Evolutionary conservation across 2,329 filamentous ascomycete genomes (phyloP).

Genomic region (Geoglossum cookeanum): DNA sequence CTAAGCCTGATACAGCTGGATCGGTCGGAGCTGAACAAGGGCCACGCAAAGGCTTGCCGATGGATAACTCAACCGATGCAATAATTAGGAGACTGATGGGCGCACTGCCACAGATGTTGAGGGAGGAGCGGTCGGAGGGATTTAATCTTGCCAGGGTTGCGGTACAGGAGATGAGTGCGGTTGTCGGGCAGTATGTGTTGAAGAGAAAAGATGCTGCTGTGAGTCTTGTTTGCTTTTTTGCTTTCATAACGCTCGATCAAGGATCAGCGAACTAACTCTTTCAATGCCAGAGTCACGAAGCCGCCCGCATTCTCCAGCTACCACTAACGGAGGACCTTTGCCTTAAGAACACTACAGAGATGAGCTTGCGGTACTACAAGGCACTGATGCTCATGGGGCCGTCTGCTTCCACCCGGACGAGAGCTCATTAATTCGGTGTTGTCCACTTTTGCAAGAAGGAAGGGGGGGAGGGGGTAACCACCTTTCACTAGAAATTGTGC

Average conservation of each 20-base stretch:
- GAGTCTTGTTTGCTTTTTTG: slow-evolving; percentile 31
- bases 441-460: background rate
- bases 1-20: background rate
- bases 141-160: slow-evolving; percentile 45
- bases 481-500: too few species aligned
- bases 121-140: slow-evolving; percentile 11
- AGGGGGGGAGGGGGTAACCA: background rate
- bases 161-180: slow-evolving; percentile 61
- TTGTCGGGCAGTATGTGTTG: slow-evolving; percentile 47
- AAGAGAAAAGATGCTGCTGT: slow-evolving; percentile 25
- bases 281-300: slow-evolving; percentile 20
- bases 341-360: slow-evolving; percentile 48
- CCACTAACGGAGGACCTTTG: slow-evolving; percentile 56
- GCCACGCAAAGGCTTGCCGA: background rate
- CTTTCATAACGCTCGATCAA: slow-evolving; percentile 11
- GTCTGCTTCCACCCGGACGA: background rate
- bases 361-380: slow-evolving; percentile 50
- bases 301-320: slow-evolving; percentile 34
- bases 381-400: slow-evolving; percentile 29
- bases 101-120: slow-evolving; percentile 22
- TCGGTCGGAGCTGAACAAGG: background rate
- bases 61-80: slow-evolving; percentile 7
- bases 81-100: slow-evolving; percentile 18
- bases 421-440: background rate
- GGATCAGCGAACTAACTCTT: slow-evolving; percentile 18